Evolutionary conservation across 306 rosid species (phyloP).

Genomic region (Lupinus albus): DNA sequence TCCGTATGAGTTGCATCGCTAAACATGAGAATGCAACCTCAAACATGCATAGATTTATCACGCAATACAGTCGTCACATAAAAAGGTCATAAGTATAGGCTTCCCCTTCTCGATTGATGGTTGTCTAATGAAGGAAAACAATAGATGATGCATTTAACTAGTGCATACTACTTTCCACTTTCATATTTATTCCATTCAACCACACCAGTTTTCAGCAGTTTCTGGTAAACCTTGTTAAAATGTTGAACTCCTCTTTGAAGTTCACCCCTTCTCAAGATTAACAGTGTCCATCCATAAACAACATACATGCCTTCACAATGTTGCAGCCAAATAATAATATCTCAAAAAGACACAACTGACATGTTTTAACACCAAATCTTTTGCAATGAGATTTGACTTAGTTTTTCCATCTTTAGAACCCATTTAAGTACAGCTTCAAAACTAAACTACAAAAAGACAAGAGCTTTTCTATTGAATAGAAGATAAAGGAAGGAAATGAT

Average conservation of each 20-base stretch:
- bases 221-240: constrained; percentile 14
- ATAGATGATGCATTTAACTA: not conserved
- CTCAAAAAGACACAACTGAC: not conserved
- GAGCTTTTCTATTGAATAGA: not conserved
- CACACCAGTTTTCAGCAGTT: not conserved
- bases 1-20: not conserved
- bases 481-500: constrained; percentile 34
- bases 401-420: not conserved
- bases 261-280: constrained; percentile 12
- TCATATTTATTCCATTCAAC: too few relatives aligned
- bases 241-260: not conserved
- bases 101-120: not conserved
- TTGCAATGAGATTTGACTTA: constrained; percentile 6
- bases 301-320: constrained; percentile 11
- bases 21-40: constrained; percentile 21
- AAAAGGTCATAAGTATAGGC: not conserved
- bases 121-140: constrained; percentile 5
- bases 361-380: constrained; percentile 19
- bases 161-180: too few relatives aligned
- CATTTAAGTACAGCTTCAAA: constrained; percentile 17
- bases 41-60: constrained; percentile 6
- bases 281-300: constrained; percentile 3
- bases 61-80: not conserved
- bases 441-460: not conserved
- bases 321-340: constrained; percentile 5